Evolutionary conservation across 495 filamentous ascomycete species (phyloP).

Genomic region (Elaphomyces granulatus): DNA sequence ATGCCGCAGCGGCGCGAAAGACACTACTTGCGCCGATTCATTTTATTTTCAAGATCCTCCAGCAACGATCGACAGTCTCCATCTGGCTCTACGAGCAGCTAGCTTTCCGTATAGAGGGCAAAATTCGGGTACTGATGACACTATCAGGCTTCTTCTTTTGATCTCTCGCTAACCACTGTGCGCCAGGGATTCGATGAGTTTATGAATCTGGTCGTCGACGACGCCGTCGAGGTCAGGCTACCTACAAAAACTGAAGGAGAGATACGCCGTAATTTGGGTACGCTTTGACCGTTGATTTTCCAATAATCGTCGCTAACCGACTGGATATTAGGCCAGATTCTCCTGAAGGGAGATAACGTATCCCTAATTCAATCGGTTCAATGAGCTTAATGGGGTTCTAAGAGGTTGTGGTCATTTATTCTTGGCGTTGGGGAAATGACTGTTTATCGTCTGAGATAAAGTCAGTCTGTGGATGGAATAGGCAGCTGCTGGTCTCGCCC

Average conservation of each 20-base stretch:
- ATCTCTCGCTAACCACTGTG: not conserved
- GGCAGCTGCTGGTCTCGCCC: not conserved
- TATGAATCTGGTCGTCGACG: slow-evolving; percentile 96
- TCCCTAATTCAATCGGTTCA: slow-evolving; percentile 76
- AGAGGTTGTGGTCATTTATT: not conserved
- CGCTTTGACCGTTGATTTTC: slow-evolving; percentile 12
- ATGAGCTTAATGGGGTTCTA: slow-evolving; percentile 19
- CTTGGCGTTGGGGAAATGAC: slow-evolving; percentile 4
- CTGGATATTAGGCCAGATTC: slow-evolving; percentile 72
- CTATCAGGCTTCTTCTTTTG: not conserved
- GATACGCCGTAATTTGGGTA: slow-evolving; percentile 67
- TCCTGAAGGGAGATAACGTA: slow-evolving; percentile 96
- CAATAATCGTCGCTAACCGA: too few species aligned
- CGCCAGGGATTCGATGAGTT: slow-evolving; percentile 89
- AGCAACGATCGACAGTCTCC: slow-evolving; percentile 71
- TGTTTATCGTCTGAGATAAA: slow-evolving; percentile 1
- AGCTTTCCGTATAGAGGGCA: slow-evolving; percentile 82
- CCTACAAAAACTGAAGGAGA: slow-evolving; percentile 71
- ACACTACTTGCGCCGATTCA: slow-evolving; percentile 95
- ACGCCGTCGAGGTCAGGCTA: slow-evolving; percentile 83
- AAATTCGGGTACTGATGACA: slow-evolving; percentile 54
- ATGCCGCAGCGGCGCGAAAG: slow-evolving; percentile 61
- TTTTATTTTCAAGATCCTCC: slow-evolving; percentile 94
- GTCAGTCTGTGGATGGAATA: not conserved
- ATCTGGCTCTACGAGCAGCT: slow-evolving; percentile 98